Percentiles rank a stretch among this genome's conserved stretches.
Evolutionary conservation across 169 alveolate genomes (phyloP).

Genomic region (Plasmodium knowlesi): DNA sequence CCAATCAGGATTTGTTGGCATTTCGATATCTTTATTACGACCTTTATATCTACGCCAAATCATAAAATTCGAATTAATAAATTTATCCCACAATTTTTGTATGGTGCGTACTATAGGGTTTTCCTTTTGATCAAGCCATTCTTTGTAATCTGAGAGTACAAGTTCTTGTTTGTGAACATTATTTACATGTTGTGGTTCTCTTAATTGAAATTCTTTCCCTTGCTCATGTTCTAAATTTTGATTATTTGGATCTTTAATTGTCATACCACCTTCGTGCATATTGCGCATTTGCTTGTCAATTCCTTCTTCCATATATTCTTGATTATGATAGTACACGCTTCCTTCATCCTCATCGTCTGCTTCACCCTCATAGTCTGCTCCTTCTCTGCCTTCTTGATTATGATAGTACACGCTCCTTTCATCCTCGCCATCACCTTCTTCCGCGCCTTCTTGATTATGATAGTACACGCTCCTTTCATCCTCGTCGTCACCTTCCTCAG

Average conservation of each 20-base stretch:
- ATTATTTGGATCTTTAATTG: not conserved
- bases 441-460: not conserved
- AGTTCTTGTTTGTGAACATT: not conserved
- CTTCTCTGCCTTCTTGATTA: not conserved
- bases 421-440: not conserved
- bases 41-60: not conserved
- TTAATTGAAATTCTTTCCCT: not conserved
- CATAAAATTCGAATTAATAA: not conserved
- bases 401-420: not conserved
- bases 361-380: not conserved
- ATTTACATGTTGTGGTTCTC: not conserved
- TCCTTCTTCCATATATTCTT: not conserved
- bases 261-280: not conserved
- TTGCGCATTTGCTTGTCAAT: not conserved
- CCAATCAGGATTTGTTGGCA: slow-evolving; percentile 10
- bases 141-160: slow-evolving; percentile 3
- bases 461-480: not conserved
- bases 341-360: not conserved
- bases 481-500: not conserved
- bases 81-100: not conserved
- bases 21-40: not conserved
- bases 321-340: not conserved
- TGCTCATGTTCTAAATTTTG: not conserved
- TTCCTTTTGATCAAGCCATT: slow-evolving; percentile 5
- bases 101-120: not conserved